These are phyloP conservation scores for Biscogniauxia marginata DNA, from an alignment of 2,329 filamentous ascomycete species.

Conservation along the genomic window DNA sequence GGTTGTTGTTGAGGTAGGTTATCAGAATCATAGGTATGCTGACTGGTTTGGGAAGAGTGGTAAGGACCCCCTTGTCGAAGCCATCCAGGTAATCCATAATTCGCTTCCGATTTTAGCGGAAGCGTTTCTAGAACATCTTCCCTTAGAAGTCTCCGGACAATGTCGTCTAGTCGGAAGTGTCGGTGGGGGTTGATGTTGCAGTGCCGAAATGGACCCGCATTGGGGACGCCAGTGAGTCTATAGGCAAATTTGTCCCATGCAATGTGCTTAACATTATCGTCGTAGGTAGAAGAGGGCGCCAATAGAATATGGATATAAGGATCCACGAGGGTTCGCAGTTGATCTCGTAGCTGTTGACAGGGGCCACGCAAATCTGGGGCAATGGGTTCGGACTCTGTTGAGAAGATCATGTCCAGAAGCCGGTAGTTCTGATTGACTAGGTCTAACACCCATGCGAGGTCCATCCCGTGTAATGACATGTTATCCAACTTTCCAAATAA, in stretches of 20 bases:
- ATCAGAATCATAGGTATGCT: neutral
- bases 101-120: neutral
- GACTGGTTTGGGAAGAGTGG: neutral
- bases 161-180: constrained; percentile 6
- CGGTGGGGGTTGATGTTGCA: constrained; percentile 3
- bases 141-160: neutral
- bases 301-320: neutral
- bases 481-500: neutral
- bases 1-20: neutral
- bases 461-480: neutral
- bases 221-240: neutral
- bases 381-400: neutral
- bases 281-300: neutral
- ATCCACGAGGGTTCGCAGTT: neutral
- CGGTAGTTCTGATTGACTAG: neutral
- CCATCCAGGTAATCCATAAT: neutral
- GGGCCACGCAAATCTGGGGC: neutral
- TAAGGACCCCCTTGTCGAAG: neutral
- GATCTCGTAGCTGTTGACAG: neutral
- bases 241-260: constrained; percentile 5
- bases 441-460: constrained; percentile 5
- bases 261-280: neutral
- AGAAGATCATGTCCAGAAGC: neutral
- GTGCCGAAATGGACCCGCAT: constrained; percentile 3
- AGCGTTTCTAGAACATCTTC: neutral